A percentile compares a stretch with the other conserved stretches of the same genome.
These are phyloP conservation scores for Hygrophorus pudorinus DNA, from an alignment of 768 basidiomycete genomes.

Conservation along the genomic window DNA sequence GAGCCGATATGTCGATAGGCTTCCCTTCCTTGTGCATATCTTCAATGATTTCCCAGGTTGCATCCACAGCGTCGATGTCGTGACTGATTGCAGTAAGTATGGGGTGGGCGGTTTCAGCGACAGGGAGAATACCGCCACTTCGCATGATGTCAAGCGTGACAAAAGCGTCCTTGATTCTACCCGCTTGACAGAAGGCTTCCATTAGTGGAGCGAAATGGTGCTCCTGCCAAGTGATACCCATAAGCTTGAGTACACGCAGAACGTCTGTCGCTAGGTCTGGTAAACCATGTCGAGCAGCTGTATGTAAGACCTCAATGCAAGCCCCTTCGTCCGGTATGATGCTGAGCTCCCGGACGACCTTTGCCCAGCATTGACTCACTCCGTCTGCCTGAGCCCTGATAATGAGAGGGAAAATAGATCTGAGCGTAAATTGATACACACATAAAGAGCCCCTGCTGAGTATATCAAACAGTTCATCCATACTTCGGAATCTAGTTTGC, in stretches of 20 bases:
- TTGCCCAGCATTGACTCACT: constrained; percentile 51
- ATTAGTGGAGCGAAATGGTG: constrained; percentile 71
- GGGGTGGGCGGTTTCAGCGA: constrained; percentile 39
- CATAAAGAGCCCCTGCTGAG: constrained; percentile 57
- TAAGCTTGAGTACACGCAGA: constrained; percentile 41
- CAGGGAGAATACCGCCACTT: constrained; percentile 35
- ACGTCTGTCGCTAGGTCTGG: constrained; percentile 61
- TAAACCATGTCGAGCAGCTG: constrained; percentile 64
- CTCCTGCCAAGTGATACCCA: constrained; percentile 46
- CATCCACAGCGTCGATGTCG: constrained; percentile 47
- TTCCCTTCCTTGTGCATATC: constrained; percentile 44
- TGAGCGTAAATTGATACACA: constrained; percentile 26
- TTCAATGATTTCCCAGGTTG: constrained; percentile 54
- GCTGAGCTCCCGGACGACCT: constrained; percentile 38
- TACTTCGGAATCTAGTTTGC: constrained; percentile 38
- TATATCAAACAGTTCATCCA: constrained; percentile 65
- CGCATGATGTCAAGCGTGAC: constrained; percentile 52
- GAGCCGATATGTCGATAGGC: constrained; percentile 42
- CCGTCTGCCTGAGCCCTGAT: constrained; percentile 49
- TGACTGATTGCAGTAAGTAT: constrained; percentile 39
- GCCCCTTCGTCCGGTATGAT: constrained; percentile 67
- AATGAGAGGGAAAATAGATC: neutral
- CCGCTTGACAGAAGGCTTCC: constrained; percentile 56
- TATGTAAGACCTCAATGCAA: constrained; percentile 57
- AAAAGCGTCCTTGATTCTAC: constrained; percentile 55